Evolutionary conservation across 345 rosid genomes (phyloP).

Genomic region (Camelina sativa): DNA sequence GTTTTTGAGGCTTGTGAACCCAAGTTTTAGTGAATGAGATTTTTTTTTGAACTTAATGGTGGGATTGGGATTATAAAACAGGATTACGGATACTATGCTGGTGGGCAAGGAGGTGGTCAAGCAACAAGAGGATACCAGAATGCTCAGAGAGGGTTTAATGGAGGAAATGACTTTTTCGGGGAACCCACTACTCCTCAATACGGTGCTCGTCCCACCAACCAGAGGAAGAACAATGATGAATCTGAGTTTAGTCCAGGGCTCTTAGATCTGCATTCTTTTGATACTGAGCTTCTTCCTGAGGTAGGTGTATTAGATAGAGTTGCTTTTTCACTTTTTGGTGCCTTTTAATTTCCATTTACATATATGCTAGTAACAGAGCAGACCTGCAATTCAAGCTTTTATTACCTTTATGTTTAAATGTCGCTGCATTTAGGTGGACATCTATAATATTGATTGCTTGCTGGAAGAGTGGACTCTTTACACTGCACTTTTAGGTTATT

Average conservation of each 20-base stretch:
- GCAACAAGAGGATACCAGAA: constrained; percentile 64
- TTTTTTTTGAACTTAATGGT: constrained; percentile 4
- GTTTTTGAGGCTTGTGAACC: constrained; percentile 4
- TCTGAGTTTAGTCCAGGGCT: constrained; percentile 97
- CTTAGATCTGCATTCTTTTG: constrained; percentile 93
- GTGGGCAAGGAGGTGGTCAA: constrained; percentile 63
- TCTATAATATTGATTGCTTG: constrained; percentile 22
- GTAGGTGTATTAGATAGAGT: constrained; percentile 41
- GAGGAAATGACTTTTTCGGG: constrained; percentile 66
- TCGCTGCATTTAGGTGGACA: constrained; percentile 15
- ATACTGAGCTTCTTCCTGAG: constrained; percentile 97
- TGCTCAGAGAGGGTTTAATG: constrained; percentile 67
- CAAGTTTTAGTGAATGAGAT: constrained; percentile 15
- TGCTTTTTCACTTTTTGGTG: not conserved
- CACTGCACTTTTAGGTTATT: constrained; percentile 5
- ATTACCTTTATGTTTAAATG: constrained; percentile 23
- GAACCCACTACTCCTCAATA: constrained; percentile 85
- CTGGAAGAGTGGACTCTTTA: constrained; percentile 32
- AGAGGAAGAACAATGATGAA: constrained; percentile 73
- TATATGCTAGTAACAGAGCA: not conserved
- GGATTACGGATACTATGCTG: constrained; percentile 81
- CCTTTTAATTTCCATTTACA: constrained; percentile 3
- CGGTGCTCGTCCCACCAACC: constrained; percentile 61
- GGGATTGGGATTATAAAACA: constrained; percentile 34
- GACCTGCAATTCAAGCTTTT: constrained; percentile 10